Evolutionary conservation across 345 rosid species (phyloP).

Genomic region (Lenwebbia sp.): DNA sequence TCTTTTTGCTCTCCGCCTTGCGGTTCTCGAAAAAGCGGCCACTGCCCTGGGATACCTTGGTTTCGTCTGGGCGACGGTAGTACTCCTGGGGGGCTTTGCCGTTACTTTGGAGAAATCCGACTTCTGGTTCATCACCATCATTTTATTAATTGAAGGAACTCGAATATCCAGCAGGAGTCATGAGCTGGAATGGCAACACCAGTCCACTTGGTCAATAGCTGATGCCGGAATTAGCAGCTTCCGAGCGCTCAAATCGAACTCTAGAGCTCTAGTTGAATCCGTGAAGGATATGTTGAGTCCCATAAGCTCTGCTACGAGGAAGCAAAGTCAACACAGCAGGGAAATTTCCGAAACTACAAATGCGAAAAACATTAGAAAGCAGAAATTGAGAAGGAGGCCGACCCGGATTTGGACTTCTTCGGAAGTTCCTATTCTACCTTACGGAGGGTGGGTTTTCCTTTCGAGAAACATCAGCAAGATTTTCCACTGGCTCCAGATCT

Average conservation of each 20-base stretch:
- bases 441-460: constrained; percentile 51
- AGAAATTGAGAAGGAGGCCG: constrained; percentile 9
- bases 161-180: neutral
- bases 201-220: neutral
- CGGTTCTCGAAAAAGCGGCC: neutral
- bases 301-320: neutral
- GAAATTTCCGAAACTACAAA: constrained; percentile 5
- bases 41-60: neutral
- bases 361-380: neutral
- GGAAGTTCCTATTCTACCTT: constrained; percentile 69
- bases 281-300: constrained; percentile 11
- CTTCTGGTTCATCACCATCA: neutral
- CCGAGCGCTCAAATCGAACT: constrained; percentile 35
- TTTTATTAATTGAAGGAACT: neutral
- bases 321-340: neutral
- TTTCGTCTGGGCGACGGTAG: neutral
- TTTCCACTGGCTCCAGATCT: neutral
- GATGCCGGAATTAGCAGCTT: constrained; percentile 32
- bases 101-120: neutral
- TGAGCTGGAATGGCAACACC: neutral
- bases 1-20: neutral
- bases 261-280: constrained; percentile 13
- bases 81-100: neutral
- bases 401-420: constrained; percentile 45
- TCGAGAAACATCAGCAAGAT: constrained; percentile 21